Percentiles rank a stretch among this genome's conserved stretches.
phyloP scores from a whole-genome alignment of 139 green algal species.

The Yamagishiella unicocca region DNA sequence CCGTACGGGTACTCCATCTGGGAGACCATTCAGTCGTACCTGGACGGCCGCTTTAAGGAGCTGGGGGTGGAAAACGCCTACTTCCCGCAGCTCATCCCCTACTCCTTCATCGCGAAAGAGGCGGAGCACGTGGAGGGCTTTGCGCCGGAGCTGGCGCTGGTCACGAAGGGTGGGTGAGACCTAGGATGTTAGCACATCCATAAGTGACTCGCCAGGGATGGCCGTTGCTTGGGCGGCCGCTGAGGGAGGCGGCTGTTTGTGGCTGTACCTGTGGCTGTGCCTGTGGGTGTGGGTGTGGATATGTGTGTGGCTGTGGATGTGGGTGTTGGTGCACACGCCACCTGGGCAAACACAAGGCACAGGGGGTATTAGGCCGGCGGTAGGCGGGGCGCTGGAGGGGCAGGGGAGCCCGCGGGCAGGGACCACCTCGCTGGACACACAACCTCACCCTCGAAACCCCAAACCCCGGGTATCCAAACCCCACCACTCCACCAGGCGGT shows the following conservation, averaged over 20 bases:
- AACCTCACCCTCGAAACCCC: neutral
- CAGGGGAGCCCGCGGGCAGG: neutral
- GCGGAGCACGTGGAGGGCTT: conserved; percentile 99
- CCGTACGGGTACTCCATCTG: conserved; percentile 94
- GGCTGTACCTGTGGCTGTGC: too few relatives aligned
- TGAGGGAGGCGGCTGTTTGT: too few relatives aligned
- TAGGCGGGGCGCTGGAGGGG: neutral
- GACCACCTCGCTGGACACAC: neutral
- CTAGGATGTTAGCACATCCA: neutral
- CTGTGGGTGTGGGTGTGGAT: neutral
- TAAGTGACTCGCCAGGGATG: neutral
- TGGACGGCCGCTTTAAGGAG: conserved; percentile 93
- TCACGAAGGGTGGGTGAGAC: conserved; percentile 90
- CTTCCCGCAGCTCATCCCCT: conserved; percentile 98
- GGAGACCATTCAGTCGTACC: conserved; percentile 80
- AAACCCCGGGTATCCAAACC: neutral
- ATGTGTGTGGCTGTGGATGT: too few relatives aligned
- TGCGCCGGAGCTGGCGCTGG: conserved; percentile 97
- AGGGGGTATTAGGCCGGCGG: too few relatives aligned
- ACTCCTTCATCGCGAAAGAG: conserved; percentile 98
- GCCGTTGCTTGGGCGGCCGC: too few relatives aligned
- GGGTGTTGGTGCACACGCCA: too few relatives aligned
- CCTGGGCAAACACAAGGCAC: too few relatives aligned
- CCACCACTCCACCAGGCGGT: conserved; percentile 65
- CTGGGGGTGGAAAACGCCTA: conserved; percentile 94